Base-by-base conservation (phyloP, 1,139 yeast species). In the Geotrichum citri-aurantii region DNA sequence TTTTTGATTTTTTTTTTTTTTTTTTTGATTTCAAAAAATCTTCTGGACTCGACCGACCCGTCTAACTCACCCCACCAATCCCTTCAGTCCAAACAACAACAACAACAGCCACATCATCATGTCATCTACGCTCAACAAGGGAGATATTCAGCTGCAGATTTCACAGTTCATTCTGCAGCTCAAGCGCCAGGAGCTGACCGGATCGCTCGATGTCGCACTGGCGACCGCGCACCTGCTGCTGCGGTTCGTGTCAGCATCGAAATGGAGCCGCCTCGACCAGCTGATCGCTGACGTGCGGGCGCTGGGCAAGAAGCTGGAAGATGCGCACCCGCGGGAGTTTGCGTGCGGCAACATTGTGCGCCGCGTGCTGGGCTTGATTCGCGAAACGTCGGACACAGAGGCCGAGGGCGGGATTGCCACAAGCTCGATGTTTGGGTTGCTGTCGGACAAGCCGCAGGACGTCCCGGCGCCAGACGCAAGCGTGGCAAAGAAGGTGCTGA, bases 271-370 rank as follows among this genome's bases (percentile, higher is more conserved):
- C 61, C 83, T 89, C 10, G 84, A 82, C 61, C 91, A 88, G 63
- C 78, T 93, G 64, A 84, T 92, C 51, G 74, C 74, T 21, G 83
- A 87, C 60, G 84, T 93, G 63, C 82, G 95, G 67, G 68, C 66
- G 49, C 68, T 76, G 12, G 80, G 80, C 14, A 66, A 67, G 48
- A 64, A 68, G 33, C 69, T 77, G 24, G 71, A 71, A 2, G 68
- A 64, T 21, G 80, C 81, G 1, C 79, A 77, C 63, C 80, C 81
- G 2, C 69, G 73, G 64, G 96, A 92, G 67, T 85, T 91, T 65
- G 83, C 92, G 11, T 83, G 95, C 56, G 99, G 98, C 5, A 95
- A 93, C 71, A 85, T 93, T 53, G 88, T 93, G 23, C 83, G 98
- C 71, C 81, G 99, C 70, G 93, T 93, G 1, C 77, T 95, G 65